These are phyloP conservation scores for Russula olivacea DNA, from an alignment of 768 basidiomycete species.

Conservation along the genomic window DNA sequence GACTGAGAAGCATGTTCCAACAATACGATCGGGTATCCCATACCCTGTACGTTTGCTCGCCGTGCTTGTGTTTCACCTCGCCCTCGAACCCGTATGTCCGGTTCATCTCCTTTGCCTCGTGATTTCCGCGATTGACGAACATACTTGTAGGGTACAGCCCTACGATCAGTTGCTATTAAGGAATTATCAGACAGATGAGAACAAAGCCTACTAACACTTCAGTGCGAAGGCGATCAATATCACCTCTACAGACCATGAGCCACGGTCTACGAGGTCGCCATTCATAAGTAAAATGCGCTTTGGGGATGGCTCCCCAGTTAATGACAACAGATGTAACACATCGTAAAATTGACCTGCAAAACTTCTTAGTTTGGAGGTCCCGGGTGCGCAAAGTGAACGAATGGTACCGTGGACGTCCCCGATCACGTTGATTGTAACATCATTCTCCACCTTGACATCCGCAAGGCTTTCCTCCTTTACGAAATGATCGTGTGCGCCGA, in stretches of 20 bases:
- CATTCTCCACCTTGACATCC: conserved; percentile 65
- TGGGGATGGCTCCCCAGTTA: conserved; percentile 80
- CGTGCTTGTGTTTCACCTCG: conserved; percentile 94
- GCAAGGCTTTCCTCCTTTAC: conserved; percentile 77
- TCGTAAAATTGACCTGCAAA: conserved; percentile 88
- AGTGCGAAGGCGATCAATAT: conserved; percentile 90
- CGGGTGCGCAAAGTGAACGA: not conserved
- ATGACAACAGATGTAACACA: conserved; percentile 74
- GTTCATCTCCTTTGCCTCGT: conserved; percentile 98
- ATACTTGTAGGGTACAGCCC: conserved; percentile 89
- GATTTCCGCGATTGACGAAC: conserved; percentile 95
- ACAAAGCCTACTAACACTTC: conserved; percentile 60
- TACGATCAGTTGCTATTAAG: conserved; percentile 31
- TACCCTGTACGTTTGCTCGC: conserved; percentile 91
- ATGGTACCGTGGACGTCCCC: conserved; percentile 86
- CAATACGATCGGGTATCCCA: not conserved
- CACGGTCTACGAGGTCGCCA: conserved; percentile 95
- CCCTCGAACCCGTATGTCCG: conserved; percentile 90
- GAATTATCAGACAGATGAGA: not conserved
- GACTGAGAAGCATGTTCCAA: not conserved
- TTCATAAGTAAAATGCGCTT: conserved; percentile 88
- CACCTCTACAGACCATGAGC: conserved; percentile 93
- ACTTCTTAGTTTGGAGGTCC: conserved; percentile 6
- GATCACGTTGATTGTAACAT: conserved; percentile 84
- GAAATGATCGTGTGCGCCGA: conserved; percentile 77